Conservation (phyloP, 495 filamentous ascomycete genomes). For the Aspergillus carlsbadensis region DNA sequence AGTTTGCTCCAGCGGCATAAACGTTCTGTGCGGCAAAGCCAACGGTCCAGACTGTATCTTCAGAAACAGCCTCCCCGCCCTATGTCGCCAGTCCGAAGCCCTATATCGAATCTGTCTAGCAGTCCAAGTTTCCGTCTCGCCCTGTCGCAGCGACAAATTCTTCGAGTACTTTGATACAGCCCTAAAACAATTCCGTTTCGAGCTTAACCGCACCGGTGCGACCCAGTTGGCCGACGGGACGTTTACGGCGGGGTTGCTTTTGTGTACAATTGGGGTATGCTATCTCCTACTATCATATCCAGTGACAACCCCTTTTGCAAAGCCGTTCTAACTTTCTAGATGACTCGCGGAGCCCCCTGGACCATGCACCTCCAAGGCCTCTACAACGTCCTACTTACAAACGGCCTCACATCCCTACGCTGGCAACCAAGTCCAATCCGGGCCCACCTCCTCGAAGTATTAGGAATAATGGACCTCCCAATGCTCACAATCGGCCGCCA, state of each 20-base stretch:
- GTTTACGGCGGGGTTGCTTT: slow-evolving; percentile 31
- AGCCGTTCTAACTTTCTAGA: slow-evolving; percentile 17
- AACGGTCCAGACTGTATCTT: slow-evolving; percentile 22
- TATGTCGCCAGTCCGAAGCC: slow-evolving; percentile 30
- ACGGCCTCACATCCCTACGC: slow-evolving; percentile 13
- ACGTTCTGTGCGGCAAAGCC: slow-evolving; percentile 29
- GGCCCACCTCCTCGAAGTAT: slow-evolving; percentile 33
- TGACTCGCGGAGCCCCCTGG: slow-evolving; percentile 36
- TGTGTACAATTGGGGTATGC: slow-evolving; percentile 39
- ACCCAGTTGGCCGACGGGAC: slow-evolving; percentile 29
- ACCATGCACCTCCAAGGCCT: slow-evolving; percentile 41
- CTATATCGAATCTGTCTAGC: slow-evolving; percentile 35
- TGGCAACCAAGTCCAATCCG: slow-evolving; percentile 19
- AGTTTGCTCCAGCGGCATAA: slow-evolving; percentile 33
- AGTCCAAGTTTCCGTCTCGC: slow-evolving; percentile 27
- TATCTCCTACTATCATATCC: not conserved
- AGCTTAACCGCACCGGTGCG: slow-evolving; percentile 24
- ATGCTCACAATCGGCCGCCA: slow-evolving; percentile 31
- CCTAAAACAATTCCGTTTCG: slow-evolving; percentile 30
- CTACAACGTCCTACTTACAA: slow-evolving; percentile 31
- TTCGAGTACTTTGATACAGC: slow-evolving; percentile 34
- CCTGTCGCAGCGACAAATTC: slow-evolving; percentile 18
- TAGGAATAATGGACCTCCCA: slow-evolving; percentile 38
- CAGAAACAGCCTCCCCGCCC: slow-evolving; percentile 20
- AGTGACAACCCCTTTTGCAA: no score